These are phyloP conservation scores for Aspergillus pseudoviridinutans DNA, from an alignment of 2,329 filamentous ascomycete species.

Conservation along the genomic window DNA sequence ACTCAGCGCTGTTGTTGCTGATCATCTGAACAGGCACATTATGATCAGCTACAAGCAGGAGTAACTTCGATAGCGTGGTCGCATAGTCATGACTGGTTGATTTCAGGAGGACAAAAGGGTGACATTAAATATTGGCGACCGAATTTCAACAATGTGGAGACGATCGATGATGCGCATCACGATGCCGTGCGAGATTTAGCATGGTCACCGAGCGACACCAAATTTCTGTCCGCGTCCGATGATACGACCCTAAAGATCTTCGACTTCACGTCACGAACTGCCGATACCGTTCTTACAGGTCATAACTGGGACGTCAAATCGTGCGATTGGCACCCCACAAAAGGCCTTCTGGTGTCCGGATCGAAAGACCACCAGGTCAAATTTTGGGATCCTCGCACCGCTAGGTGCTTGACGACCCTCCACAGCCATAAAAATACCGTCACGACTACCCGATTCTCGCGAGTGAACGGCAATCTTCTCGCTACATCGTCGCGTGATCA, in stretches of 20 bases:
- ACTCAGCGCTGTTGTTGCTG: slow-evolving; percentile 5
- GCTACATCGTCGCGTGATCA: slow-evolving; percentile 92
- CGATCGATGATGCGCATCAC: slow-evolving; percentile 76
- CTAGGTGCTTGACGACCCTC: slow-evolving; percentile 84
- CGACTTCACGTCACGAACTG: slow-evolving; percentile 82
- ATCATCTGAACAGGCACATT: slow-evolving; percentile 61
- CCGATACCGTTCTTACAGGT: slow-evolving; percentile 81
- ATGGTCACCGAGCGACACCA: slow-evolving; percentile 89
- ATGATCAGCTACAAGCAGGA: slow-evolving; percentile 49
- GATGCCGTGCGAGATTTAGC: slow-evolving; percentile 88
- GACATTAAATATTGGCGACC: slow-evolving; percentile 98
- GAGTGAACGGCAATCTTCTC: slow-evolving; percentile 74
- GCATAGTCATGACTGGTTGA: slow-evolving; percentile 92
- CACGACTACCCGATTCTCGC: slow-evolving; percentile 87
- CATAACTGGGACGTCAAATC: slow-evolving; percentile 98
- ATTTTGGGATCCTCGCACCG: slow-evolving; percentile 93
- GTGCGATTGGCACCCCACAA: slow-evolving; percentile 95
- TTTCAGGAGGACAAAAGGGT: slow-evolving; percentile 92
- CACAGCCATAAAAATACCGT: slow-evolving; percentile 98
- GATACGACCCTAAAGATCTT: slow-evolving; percentile 93
- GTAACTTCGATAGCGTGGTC: slow-evolving; percentile 62
- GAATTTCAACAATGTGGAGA: slow-evolving; percentile 98
- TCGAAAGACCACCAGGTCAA: slow-evolving; percentile 98
- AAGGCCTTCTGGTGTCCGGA: slow-evolving; percentile 88
- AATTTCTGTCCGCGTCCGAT: slow-evolving; percentile 94